Conservation (phyloP, 371 early-diverging fungal genomes). For the Blakeslea trispora region DNA sequence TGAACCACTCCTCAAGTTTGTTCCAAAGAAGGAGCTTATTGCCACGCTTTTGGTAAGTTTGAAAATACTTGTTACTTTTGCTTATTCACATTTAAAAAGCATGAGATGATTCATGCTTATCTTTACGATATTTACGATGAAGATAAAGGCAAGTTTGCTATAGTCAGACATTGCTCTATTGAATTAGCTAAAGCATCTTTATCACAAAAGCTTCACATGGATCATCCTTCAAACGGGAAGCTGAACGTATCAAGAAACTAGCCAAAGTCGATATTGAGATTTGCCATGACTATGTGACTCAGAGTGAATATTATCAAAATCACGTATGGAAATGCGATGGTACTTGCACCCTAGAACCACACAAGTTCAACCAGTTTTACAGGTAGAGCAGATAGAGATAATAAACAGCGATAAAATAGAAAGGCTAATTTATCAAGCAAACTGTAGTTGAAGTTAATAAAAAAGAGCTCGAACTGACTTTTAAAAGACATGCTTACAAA, state of each 20-base stretch:
- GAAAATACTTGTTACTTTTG: neutral
- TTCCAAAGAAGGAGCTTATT: constrained; percentile 57
- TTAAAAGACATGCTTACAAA: no score
- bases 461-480: no score
- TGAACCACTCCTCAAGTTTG: constrained; percentile 69
- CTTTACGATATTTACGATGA: no score
- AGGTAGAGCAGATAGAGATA: no score
- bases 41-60: constrained; percentile 52
- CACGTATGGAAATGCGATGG: constrained; percentile 74
- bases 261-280: constrained; percentile 61
- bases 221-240: constrained; percentile 46
- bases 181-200: no score
- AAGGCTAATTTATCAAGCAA: no score
- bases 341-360: constrained; percentile 55
- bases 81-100: constrained; percentile 21
- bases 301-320: constrained; percentile 61
- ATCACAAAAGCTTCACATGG: constrained; percentile 30
- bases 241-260: constrained; percentile 54
- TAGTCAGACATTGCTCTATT: no score
- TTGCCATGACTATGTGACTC: constrained; percentile 60
- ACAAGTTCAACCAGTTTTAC: no score
- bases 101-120: constrained; percentile 68
- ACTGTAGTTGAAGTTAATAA: no score
- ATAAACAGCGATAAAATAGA: no score
- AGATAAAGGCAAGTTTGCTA: no score